phyloP scores from a whole-genome alignment of 2,329 filamentous ascomycete species.

The Arthroderma sp. region DNA sequence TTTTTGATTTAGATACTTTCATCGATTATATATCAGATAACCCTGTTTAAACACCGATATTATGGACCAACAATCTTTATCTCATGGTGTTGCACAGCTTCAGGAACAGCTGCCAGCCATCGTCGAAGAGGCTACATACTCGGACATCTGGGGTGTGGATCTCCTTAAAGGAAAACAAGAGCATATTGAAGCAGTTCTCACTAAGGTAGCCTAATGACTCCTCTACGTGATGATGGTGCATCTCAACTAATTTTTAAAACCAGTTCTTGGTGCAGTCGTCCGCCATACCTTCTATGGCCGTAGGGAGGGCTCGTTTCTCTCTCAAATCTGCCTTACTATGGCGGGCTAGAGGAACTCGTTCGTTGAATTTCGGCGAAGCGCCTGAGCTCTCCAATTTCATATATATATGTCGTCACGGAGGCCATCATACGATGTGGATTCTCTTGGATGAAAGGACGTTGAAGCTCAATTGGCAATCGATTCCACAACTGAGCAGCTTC shows the following conservation, averaged over 20 bases:
- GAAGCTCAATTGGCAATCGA: neutral
- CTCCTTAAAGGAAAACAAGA: neutral
- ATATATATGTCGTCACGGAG: neutral
- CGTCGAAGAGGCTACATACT: neutral
- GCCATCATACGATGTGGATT: slow-evolving; percentile 3
- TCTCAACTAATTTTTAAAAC: neutral
- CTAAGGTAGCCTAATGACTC: neutral
- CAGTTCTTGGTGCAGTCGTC: slow-evolving; percentile 2
- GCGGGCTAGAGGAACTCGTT: neutral
- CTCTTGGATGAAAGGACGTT: slow-evolving; percentile 1
- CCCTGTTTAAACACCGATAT: neutral
- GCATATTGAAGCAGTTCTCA: slow-evolving; percentile 1
- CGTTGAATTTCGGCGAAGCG: neutral
- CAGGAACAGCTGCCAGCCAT: neutral
- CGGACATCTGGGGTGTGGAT: slow-evolving; percentile 4
- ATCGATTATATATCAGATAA: too few species aligned
- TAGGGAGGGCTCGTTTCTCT: slow-evolving; percentile 1
- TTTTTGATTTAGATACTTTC: too few species aligned
- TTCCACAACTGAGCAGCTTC: neutral
- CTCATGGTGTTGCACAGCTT: neutral
- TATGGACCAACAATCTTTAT: neutral
- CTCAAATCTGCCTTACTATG: neutral
- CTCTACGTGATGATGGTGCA: neutral
- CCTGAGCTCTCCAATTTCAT: slow-evolving; percentile 1
- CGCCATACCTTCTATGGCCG: neutral